Conservation (phyloP, 805 yeast genomes). For the Tetrapisispora arboricola region DNA sequence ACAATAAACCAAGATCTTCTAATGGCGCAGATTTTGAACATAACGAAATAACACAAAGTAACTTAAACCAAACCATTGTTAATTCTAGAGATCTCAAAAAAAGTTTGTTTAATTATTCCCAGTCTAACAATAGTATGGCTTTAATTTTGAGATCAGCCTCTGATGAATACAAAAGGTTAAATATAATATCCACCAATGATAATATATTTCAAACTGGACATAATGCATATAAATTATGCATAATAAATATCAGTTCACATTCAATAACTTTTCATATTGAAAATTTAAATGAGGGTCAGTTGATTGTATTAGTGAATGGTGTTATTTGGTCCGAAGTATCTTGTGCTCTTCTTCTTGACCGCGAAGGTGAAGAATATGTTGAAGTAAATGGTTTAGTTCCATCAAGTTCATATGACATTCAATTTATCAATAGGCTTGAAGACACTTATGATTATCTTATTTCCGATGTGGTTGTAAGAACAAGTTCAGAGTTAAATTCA, state of each 20-base stretch:
- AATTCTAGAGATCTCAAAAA: constrained; percentile 3
- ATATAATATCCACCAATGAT: constrained; percentile 18
- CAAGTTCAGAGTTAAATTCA: constrained; percentile 31
- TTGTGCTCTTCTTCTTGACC: constrained; percentile 32
- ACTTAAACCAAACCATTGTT: no score
- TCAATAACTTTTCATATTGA: constrained; percentile 42
- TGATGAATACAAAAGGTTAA: constrained; percentile 24
- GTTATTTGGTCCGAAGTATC: constrained; percentile 60
- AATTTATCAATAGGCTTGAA: constrained; percentile 31
- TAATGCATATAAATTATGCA: constrained; percentile 30
- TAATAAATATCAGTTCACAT: constrained; percentile 43
- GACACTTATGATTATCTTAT: constrained; percentile 28
- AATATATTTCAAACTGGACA: constrained; percentile 25
- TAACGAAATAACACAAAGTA: no score
- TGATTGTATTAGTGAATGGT: constrained; percentile 49
- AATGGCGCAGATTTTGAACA: not conserved
- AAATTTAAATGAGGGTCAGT: constrained; percentile 34
- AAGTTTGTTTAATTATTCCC: constrained; percentile 25
- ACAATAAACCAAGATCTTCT: not conserved
- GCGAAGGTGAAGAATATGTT: constrained; percentile 39
- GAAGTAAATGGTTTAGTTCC: constrained; percentile 59
- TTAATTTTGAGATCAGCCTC: constrained; percentile 26
- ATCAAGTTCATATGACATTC: constrained; percentile 50
- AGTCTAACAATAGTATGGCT: constrained; percentile 28
- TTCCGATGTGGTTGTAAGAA: constrained; percentile 33